Percentiles rank a stretch among this genome's conserved stretches.
Evolutionary conservation across 1,284 basidiomycete genomes (phyloP).

Genomic region (Erythrobasidium hasegawianum): DNA sequence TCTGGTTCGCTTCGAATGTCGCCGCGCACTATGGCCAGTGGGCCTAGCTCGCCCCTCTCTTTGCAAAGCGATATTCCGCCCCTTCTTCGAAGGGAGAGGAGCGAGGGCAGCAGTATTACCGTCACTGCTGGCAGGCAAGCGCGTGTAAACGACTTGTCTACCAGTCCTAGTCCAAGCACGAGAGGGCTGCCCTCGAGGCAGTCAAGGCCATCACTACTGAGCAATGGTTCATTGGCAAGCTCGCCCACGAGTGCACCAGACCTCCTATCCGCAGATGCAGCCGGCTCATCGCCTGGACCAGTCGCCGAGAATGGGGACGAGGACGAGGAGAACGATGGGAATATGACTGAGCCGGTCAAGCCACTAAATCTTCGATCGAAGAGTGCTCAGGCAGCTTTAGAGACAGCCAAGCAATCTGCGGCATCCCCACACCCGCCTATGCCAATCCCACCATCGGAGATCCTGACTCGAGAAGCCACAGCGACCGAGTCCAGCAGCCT

Average conservation of each 20-base stretch:
- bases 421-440: neutral
- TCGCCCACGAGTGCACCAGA: neutral
- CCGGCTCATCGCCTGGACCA: too few relatives aligned
- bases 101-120: neutral
- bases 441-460: neutral
- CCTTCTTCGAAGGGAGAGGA: neutral
- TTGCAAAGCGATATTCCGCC: neutral
- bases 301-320: neutral
- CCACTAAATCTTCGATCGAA: neutral
- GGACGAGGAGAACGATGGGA: neutral
- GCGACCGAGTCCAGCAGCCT: neutral
- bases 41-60: neutral
- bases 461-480: neutral
- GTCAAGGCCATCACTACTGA: neutral
- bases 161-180: neutral
- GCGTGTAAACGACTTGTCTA: neutral
- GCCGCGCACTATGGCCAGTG: neutral
- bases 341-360: constrained; percentile 3
- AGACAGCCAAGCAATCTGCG: neutral
- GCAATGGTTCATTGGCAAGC: neutral
- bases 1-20: neutral
- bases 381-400: neutral
- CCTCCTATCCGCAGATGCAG: neutral
- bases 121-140: neutral
- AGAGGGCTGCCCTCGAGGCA: neutral